phyloP scores from a whole-genome alignment of 306 rosid species.

The Trichosanthes cucumerina region DNA sequence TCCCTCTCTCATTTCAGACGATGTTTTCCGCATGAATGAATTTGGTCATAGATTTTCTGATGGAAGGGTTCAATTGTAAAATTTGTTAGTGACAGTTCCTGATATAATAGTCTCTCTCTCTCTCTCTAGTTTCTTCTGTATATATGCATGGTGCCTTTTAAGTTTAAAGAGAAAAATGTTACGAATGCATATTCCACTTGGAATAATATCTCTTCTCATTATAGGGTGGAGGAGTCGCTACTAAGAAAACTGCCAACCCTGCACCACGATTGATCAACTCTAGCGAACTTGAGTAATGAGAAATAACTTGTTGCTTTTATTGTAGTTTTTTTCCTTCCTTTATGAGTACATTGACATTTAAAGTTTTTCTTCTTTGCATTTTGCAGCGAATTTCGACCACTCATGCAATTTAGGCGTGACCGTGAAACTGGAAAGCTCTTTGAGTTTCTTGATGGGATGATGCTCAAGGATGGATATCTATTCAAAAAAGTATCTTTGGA shows the following conservation, averaged over 20 bases:
- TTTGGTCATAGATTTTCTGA: background rate
- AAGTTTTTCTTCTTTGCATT: constrained; percentile 7
- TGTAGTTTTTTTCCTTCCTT: background rate
- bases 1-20: background rate
- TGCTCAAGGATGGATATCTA: constrained; percentile 83
- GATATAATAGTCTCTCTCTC: background rate
- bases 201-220: constrained; percentile 6
- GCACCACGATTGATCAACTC: constrained; percentile 87
- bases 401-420: constrained; percentile 56
- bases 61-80: background rate
- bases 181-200: background rate
- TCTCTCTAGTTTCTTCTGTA: background rate
- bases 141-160: background rate
- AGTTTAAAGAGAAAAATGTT: background rate
- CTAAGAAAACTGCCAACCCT: constrained; percentile 44
- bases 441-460: constrained; percentile 64
- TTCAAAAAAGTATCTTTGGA: constrained; percentile 69
- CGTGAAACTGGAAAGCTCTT: constrained; percentile 58
- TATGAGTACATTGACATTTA: constrained; percentile 9
- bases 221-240: constrained; percentile 75
- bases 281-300: constrained; percentile 80
- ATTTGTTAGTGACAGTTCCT: background rate
- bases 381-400: constrained; percentile 84
- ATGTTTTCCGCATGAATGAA: background rate
- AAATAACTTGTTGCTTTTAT: background rate